A percentile compares a stretch with the other conserved stretches of the same genome.
Evolutionary conservation across 495 filamentous ascomycete species (phyloP).

Genomic region (Penicillium dipodomyicola): DNA sequence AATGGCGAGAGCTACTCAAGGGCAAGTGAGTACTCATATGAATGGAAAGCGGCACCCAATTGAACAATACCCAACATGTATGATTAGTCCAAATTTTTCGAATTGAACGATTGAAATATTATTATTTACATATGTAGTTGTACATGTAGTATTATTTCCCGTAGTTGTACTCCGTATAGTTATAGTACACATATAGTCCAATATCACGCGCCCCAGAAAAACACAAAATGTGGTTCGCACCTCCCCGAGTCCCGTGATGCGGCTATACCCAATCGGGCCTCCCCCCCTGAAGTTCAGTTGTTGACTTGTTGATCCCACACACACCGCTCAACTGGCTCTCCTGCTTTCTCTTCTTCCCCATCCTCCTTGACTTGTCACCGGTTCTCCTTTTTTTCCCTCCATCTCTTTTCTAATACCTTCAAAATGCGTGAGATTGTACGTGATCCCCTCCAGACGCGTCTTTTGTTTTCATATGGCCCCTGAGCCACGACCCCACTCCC

Average conservation of each 20-base stretch:
- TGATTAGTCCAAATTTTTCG: not conserved
- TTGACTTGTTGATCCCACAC: constrained; percentile 41
- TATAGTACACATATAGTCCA: not conserved
- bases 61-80: constrained; percentile 8
- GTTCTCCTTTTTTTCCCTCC: constrained; percentile 16
- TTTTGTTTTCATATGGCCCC: constrained; percentile 34
- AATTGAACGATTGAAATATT: not conserved
- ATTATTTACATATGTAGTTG: not conserved
- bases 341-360: constrained; percentile 29
- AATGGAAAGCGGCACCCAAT: not conserved
- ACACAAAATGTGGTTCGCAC: constrained; percentile 34
- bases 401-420: constrained; percentile 35
- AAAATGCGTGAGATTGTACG: constrained; percentile 96
- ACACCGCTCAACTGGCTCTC: constrained; percentile 32
- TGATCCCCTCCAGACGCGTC: constrained; percentile 44
- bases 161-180: not conserved
- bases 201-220: constrained; percentile 6
- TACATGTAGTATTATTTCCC: too few species aligned
- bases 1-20: not conserved
- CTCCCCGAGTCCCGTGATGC: constrained; percentile 30
- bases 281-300: constrained; percentile 30
- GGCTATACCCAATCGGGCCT: constrained; percentile 27
- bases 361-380: constrained; percentile 18
- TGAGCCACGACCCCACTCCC: constrained; percentile 45
- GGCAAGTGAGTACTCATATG: not conserved